Base-by-base conservation (phyloP, 2,329 filamentous ascomycete genomes). In the Fusarium fujikuroi region DNA sequence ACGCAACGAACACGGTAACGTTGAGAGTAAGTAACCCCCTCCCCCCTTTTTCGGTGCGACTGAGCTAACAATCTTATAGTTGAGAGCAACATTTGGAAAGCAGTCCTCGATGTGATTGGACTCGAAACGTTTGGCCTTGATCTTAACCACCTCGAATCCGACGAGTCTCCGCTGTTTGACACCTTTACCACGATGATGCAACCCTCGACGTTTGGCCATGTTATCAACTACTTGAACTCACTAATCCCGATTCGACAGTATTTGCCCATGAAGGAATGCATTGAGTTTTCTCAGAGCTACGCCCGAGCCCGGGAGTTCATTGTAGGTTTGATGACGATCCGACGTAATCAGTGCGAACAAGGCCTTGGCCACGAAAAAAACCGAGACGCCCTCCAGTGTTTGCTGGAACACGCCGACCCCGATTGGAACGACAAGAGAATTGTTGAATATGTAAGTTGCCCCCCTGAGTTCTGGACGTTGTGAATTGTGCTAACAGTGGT, bases 171-270 rank as follows among this genome's bases (percentile, higher is more conserved):
- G 3, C 50, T 80, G 30, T 73, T 75, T 57, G 63, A 74, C 14
- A 64, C 66, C 30, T 74, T 80, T 40, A 66, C 65, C 37, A 62
- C 59, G 18, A 76, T 71, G 47, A 80, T 80, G 78, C 73, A 78
- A 37, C 78, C 72, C 16, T 75, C 76, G 9, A 44, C 63, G 14
- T 59, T 65, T 49, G 73, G 73, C 16, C 77, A 80, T 58, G 37
- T 80, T 12, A 58, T 78, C 70, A 79, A 81, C 46, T 80, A 78
- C 37, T 63, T 83, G 47, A 81, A 82, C 73, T 77, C 78, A 7
- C 71, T 82, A 36, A 37, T 83, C 18, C 82, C 82, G 1, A 76
- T 83, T 23, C 75, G 81, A n/a, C 81, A 79, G 72, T 76, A 83
- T 14, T 37, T 79, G 5, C 83, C 83, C 0, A 50, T 85, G 10